Evolutionary conservation across 2,329 filamentous ascomycete genomes (phyloP).

Genomic region (Beauveria australis): DNA sequence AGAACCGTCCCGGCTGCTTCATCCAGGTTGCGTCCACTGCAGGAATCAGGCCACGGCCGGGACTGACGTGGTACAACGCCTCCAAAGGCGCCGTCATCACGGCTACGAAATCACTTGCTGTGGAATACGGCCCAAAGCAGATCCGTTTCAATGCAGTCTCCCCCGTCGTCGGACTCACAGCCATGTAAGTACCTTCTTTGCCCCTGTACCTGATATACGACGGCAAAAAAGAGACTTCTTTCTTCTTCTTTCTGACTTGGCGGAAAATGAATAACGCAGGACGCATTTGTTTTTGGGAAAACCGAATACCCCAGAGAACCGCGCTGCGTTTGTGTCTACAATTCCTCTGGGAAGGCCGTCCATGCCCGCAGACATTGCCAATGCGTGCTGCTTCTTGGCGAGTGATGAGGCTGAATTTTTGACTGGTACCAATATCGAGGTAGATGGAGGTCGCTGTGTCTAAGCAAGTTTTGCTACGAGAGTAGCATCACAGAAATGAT

Average conservation of each 20-base stretch:
- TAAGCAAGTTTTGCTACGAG: conserved; percentile 1
- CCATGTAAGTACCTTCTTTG: conserved; percentile 33
- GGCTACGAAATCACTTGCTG: conserved; percentile 51
- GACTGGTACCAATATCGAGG: conserved; percentile 61
- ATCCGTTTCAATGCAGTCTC: conserved; percentile 68
- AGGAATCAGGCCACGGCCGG: conserved; percentile 48
- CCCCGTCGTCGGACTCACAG: conserved; percentile 59
- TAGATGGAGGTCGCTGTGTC: conserved; percentile 23
- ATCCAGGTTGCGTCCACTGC: conserved; percentile 61
- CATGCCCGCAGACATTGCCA: conserved; percentile 59
- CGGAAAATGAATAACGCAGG: conserved; percentile 15
- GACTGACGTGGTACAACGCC: conserved; percentile 63
- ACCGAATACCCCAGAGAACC: conserved; percentile 53
- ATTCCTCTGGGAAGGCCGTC: conserved; percentile 48
- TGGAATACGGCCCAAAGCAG: conserved; percentile 63
- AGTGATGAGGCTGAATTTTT: conserved; percentile 66
- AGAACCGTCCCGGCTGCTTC: conserved; percentile 50
- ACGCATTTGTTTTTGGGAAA: conserved; percentile 49
- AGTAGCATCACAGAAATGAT: too few species aligned
- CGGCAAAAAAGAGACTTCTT: background rate
- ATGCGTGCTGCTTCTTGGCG: conserved; percentile 61
- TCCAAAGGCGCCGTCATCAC: conserved; percentile 59
- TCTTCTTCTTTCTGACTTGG: too few species aligned
- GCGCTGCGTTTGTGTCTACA: conserved; percentile 44
- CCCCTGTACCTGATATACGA: background rate